phyloP scores from a whole-genome alignment of 2,329 filamentous ascomycete genomes.

The Fusarium cicatricum region DNA sequence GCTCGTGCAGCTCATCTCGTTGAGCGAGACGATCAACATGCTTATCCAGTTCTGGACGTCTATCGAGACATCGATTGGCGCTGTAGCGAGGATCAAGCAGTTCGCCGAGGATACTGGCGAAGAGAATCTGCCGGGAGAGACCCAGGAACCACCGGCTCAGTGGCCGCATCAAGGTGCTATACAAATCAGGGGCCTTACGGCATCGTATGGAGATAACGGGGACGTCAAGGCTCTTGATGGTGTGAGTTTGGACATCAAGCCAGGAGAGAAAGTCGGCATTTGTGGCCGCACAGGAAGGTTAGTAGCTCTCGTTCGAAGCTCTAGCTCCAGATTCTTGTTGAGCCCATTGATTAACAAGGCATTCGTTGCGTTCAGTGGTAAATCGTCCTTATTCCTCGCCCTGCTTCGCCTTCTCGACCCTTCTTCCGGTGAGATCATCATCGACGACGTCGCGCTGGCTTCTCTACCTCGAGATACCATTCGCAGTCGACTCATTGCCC shows the following conservation, averaged over 20 bases:
- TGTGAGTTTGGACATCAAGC: constrained; percentile 35
- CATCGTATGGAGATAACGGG: constrained; percentile 37
- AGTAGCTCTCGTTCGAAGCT: not conserved
- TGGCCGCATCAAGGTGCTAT: constrained; percentile 47
- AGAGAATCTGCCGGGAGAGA: constrained; percentile 40
- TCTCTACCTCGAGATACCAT: constrained; percentile 53
- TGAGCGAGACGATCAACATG: constrained; percentile 47
- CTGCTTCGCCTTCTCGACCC: constrained; percentile 59
- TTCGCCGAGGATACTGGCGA: constrained; percentile 42
- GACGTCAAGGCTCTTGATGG: constrained; percentile 33
- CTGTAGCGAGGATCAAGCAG: constrained; percentile 47
- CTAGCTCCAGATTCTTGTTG: constrained; percentile 4
- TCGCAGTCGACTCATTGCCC: constrained; percentile 53
- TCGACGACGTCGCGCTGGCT: constrained; percentile 55
- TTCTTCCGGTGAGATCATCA: constrained; percentile 47
- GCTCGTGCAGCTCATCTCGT: constrained; percentile 43
- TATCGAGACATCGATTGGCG: constrained; percentile 50
- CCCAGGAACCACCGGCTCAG: constrained; percentile 20
- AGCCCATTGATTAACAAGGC: not conserved
- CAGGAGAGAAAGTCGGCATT: constrained; percentile 60
- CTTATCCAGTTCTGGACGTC: constrained; percentile 50
- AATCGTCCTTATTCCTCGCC: constrained; percentile 57
- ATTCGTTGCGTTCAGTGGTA: constrained; percentile 50
- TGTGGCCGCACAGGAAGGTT: constrained; percentile 58
- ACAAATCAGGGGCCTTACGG: constrained; percentile 39